Evolutionary conservation across 2,329 filamentous ascomycete species (phyloP).

Genomic region (Rhexocercosporidium sp.): DNA sequence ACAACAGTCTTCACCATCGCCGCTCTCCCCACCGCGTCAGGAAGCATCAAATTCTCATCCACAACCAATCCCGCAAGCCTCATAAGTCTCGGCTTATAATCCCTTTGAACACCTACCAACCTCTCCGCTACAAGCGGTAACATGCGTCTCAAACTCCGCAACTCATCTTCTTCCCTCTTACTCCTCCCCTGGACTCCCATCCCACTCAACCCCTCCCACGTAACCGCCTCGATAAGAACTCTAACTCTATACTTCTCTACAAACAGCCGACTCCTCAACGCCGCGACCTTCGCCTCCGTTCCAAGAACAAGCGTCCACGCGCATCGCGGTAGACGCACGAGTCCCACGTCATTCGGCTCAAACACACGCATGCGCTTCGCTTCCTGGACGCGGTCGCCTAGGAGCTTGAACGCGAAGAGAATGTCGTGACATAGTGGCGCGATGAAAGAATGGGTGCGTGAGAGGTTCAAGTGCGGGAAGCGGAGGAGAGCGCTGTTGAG

Average conservation of each 20-base stretch:
- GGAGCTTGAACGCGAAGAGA: constrained; percentile 14
- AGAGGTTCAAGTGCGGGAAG: constrained; percentile 15
- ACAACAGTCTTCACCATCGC: not conserved
- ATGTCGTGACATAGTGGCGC: constrained; percentile 26
- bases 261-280: constrained; percentile 24
- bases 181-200: not conserved
- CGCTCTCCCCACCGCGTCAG: not conserved
- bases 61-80: not conserved
- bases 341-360: constrained; percentile 25
- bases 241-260: constrained; percentile 31
- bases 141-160: constrained; percentile 14
- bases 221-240: constrained; percentile 27
- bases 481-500: constrained; percentile 16
- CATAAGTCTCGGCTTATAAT: constrained; percentile 25
- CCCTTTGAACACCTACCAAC: constrained; percentile 24
- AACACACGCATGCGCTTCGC: constrained; percentile 25
- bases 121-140: constrained; percentile 27
- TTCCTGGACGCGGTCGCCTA: constrained; percentile 16
- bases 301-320: constrained; percentile 23
- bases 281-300: constrained; percentile 10
- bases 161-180: constrained; percentile 18
- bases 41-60: not conserved
- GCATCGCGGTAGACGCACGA: constrained; percentile 21
- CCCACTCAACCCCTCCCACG: constrained; percentile 12
- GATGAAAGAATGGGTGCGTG: constrained; percentile 14